Evolutionary conservation across 768 basidiomycete species (phyloP).

Genomic region (Dictyophora rubrovolvata): DNA sequence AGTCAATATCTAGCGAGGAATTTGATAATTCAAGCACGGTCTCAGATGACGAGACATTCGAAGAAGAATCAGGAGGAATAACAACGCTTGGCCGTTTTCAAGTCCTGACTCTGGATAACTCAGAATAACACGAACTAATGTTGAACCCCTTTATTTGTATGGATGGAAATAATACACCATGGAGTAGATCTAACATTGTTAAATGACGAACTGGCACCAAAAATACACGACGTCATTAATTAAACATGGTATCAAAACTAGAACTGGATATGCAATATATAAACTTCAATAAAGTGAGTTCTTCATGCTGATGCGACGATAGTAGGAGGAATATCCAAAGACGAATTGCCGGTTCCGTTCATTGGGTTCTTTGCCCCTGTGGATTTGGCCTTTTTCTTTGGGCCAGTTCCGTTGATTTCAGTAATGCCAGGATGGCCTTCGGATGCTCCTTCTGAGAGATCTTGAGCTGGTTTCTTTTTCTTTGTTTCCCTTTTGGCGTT

Average conservation of each 20-base stretch:
- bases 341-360: not conserved
- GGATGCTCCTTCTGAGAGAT: not conserved
- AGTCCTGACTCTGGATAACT: not conserved
- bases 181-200: not conserved
- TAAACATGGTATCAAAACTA: not conserved
- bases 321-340: conserved; percentile 2
- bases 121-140: no score
- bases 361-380: not conserved
- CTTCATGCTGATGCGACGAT: conserved; percentile 9
- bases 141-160: no score
- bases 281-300: not conserved
- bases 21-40: no score
- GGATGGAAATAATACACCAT: no score
- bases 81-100: not conserved
- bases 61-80: not conserved
- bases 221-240: not conserved
- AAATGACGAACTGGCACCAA: not conserved
- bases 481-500: conserved; percentile 5
- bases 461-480: conserved; percentile 7
- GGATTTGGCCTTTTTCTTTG: conserved; percentile 4
- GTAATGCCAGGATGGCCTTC: not conserved
- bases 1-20: not conserved
- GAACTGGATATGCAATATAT: not conserved
- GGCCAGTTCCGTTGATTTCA: conserved; percentile 5
- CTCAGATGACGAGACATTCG: not conserved